A percentile compares a stretch with the other conserved stretches of the same genome.
Evolutionary conservation across 2,329 filamentous ascomycete species (phyloP).

Genomic region (Triangularia setosa): DNA sequence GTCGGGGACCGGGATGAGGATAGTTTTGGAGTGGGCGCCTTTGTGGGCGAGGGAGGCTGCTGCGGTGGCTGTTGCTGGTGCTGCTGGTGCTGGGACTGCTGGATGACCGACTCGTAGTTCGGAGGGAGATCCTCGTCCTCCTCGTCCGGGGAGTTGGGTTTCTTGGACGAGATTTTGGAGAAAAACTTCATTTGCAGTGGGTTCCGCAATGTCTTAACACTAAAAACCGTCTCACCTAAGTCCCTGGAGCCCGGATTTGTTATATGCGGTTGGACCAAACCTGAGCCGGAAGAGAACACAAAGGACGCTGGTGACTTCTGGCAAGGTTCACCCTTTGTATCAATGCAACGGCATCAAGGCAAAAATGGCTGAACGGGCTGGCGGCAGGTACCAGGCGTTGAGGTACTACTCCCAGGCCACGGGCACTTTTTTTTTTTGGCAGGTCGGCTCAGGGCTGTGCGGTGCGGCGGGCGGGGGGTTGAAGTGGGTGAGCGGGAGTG

Average conservation of each 20-base stretch:
- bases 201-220: constrained; percentile 15
- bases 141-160: constrained; percentile 37
- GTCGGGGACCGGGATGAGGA: constrained; percentile 30
- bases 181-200: constrained; percentile 50
- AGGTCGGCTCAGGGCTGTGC: neutral
- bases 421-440: neutral
- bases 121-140: constrained; percentile 30
- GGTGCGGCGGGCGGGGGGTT: neutral
- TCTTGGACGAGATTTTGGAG: constrained; percentile 43
- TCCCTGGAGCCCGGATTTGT: constrained; percentile 18
- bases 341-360: constrained; percentile 24
- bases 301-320: constrained; percentile 6
- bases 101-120: constrained; percentile 29
- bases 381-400: constrained; percentile 18
- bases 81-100: constrained; percentile 4
- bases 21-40: constrained; percentile 26
- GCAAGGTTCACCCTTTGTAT: constrained; percentile 27
- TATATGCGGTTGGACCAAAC: constrained; percentile 8
- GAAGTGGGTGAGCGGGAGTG: neutral
- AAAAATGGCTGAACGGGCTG: constrained; percentile 19
- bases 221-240: constrained; percentile 18
- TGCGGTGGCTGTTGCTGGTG: constrained; percentile 9
- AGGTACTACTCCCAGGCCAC: constrained; percentile 15
- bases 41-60: constrained; percentile 28
- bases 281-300: neutral